A percentile compares a stretch with the other conserved stretches of the same genome.
These are phyloP conservation scores for Diplodia intermedia DNA, from an alignment of 2,329 filamentous ascomycete species.

Conservation along the genomic window DNA sequence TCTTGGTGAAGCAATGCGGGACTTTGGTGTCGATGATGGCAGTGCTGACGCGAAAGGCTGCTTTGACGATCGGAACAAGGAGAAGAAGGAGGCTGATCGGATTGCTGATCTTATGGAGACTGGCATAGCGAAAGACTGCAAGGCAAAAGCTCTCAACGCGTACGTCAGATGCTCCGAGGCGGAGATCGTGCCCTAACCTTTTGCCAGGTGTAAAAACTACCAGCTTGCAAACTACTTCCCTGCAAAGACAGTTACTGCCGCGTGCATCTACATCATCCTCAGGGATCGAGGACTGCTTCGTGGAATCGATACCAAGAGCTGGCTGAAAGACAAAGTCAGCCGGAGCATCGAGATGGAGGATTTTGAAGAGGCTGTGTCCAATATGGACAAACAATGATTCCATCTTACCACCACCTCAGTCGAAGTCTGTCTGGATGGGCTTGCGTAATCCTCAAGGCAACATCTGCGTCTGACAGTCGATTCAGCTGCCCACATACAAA, in stretches of 20 bases:
- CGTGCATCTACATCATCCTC: slow-evolving; percentile 36
- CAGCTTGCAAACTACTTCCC: slow-evolving; percentile 43
- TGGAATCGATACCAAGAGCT: neutral
- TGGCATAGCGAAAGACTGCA: slow-evolving; percentile 38
- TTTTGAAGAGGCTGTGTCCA: slow-evolving; percentile 32
- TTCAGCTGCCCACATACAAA: too few relatives aligned
- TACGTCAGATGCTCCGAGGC: slow-evolving; percentile 34
- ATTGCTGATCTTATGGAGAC: slow-evolving; percentile 40
- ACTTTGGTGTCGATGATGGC: slow-evolving; percentile 34
- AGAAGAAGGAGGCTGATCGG: slow-evolving; percentile 41
- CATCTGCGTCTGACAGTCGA: too few relatives aligned
- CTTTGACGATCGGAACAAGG: slow-evolving; percentile 36
- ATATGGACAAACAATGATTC: neutral
- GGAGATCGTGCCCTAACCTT: slow-evolving; percentile 33
- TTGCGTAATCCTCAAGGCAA: too few relatives aligned
- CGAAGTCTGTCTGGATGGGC: too few relatives aligned
- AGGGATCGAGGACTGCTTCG: slow-evolving; percentile 22
- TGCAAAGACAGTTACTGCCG: slow-evolving; percentile 41
- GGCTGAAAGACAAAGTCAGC: slow-evolving; percentile 33
- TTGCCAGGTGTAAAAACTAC: slow-evolving; percentile 38
- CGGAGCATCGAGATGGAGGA: slow-evolving; percentile 33
- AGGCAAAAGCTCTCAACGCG: slow-evolving; percentile 35
- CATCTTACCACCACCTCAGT: too few relatives aligned
- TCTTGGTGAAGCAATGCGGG: slow-evolving; percentile 39
- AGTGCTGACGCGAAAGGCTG: slow-evolving; percentile 33